Percentiles rank a stretch among this genome's conserved stretches.
Evolutionary conservation across 768 basidiomycete species (phyloP).

Genomic region (Mycena galericulata): DNA sequence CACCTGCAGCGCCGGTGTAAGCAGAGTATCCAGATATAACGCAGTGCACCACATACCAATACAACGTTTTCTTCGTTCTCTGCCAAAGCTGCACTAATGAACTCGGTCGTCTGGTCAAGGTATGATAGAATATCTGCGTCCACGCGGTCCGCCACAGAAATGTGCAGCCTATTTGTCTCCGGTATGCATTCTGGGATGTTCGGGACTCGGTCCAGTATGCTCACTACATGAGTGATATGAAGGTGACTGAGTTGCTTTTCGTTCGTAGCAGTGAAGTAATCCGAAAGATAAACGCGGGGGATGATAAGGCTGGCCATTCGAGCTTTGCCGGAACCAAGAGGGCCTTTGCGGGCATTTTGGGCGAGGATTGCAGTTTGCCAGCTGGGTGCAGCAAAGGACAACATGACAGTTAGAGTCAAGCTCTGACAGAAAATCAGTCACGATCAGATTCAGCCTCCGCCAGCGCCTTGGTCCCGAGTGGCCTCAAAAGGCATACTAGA

Average conservation of each 20-base stretch:
- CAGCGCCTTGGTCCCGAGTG: constrained; percentile 62
- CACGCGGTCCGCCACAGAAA: constrained; percentile 58
- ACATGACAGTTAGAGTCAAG: constrained; percentile 13
- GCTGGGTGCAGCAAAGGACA: constrained; percentile 30
- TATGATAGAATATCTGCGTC: constrained; percentile 57
- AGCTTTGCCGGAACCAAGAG: constrained; percentile 25
- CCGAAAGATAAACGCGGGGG: constrained; percentile 72
- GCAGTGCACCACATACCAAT: constrained; percentile 54
- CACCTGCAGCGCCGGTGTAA: constrained; percentile 56
- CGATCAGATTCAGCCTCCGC: constrained; percentile 65
- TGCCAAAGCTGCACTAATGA: constrained; percentile 62
- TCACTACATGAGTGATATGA: constrained; percentile 81
- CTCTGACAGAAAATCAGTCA: background rate
- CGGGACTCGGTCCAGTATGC: constrained; percentile 66
- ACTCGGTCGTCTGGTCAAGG: constrained; percentile 62
- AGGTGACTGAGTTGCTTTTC: constrained; percentile 60
- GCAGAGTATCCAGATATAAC: background rate
- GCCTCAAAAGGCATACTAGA: too few relatives aligned
- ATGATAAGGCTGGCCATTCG: constrained; percentile 47
- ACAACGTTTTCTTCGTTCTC: constrained; percentile 58
- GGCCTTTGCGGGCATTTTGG: constrained; percentile 6
- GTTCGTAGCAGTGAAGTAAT: constrained; percentile 62
- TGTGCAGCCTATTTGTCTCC: constrained; percentile 59
- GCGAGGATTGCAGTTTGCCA: constrained; percentile 31
- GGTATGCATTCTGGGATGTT: constrained; percentile 59